These are phyloP conservation scores for Fonsecaea erecta DNA, from an alignment of 2,329 filamentous ascomycete species.

Conservation along the genomic window DNA sequence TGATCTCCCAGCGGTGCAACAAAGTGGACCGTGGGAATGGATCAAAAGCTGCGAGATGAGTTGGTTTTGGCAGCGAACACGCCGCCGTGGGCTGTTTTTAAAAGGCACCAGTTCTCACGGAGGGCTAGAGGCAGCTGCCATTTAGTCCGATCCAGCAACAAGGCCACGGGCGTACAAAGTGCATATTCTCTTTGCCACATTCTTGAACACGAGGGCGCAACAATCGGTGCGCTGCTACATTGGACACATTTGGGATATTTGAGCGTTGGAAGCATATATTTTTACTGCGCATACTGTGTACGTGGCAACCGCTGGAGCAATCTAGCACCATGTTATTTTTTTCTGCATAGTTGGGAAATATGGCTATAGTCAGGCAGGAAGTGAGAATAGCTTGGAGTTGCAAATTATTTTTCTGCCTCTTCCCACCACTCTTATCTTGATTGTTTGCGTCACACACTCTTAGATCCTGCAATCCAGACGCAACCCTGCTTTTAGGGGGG, in stretches of 20 bases:
- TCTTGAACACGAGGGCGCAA: not conserved
- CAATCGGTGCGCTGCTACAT: not conserved
- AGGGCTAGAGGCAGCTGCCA: not conserved
- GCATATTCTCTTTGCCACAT: conserved; percentile 3
- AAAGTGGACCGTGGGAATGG: not conserved
- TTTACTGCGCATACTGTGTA: not conserved
- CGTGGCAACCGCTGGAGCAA: not conserved
- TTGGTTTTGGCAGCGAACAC: not conserved
- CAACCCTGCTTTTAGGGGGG: not conserved
- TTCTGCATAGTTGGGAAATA: not conserved
- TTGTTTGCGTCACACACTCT: not conserved
- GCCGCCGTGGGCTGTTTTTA: not conserved
- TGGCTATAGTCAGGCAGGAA: not conserved
- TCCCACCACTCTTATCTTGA: not conserved
- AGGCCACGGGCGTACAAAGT: not conserved
- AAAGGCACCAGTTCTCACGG: not conserved
- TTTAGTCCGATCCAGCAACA: not conserved
- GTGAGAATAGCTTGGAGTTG: not conserved
- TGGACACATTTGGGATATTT: not conserved
- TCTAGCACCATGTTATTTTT: not conserved
- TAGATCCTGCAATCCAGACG: not conserved
- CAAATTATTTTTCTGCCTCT: not conserved
- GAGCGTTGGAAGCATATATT: not conserved
- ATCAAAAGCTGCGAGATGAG: conserved; percentile 3
- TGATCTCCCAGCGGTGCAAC: not conserved